Evolutionary conservation across 1,139 yeast species (phyloP), one percentile per base, ranked within the genome.

Genomic region (Hyphopichia burtonii): DNA sequence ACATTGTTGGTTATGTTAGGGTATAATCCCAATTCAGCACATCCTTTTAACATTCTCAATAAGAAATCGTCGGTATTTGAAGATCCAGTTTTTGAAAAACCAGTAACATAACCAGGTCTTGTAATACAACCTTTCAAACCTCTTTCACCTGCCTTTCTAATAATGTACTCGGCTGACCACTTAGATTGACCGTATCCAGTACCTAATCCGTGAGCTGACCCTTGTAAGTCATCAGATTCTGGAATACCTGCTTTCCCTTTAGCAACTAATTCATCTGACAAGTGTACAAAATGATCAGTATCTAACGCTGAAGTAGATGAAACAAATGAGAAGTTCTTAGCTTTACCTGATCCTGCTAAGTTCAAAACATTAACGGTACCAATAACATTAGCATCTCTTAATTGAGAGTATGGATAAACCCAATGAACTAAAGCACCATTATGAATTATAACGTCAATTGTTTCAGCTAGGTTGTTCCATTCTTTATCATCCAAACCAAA

Each of bases 391-490:
- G 99, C 95, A 47, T 89, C 96, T 55, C 98, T 81, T 53, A 94
- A 74, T 54, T 86, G 88, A 40, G 86, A 70, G 65, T 94, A 94
- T 35, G 98, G 99, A 61, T 87, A 93, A 3, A 91, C 96, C 99
- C 99, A 94, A 65, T 94, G 99, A 34, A 94, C 99, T 48, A 91
- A 74, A 4, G 99, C 99, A 68, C 98, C 99, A 56, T 94, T 94
- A 65, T 94, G 99, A 48, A 94, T 80, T 40, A 94, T 82, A 4
- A 86, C 84, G 62, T 94, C 99, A 44, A 91, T 72, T 1, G 71
- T 65, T 12, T 76, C 65, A 4, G 82, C 66, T 47, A 94, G 74
- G 5, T 58, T 40, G 2, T 52, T 41, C 96, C 96, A 93, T 32
- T 69, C 68, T 1, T 55, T 56, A 23, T 75, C 73, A n/a, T 65